Conservation (phyloP, 2,329 filamentous ascomycete species). For the Pseudofabraea citricarpa region DNA sequence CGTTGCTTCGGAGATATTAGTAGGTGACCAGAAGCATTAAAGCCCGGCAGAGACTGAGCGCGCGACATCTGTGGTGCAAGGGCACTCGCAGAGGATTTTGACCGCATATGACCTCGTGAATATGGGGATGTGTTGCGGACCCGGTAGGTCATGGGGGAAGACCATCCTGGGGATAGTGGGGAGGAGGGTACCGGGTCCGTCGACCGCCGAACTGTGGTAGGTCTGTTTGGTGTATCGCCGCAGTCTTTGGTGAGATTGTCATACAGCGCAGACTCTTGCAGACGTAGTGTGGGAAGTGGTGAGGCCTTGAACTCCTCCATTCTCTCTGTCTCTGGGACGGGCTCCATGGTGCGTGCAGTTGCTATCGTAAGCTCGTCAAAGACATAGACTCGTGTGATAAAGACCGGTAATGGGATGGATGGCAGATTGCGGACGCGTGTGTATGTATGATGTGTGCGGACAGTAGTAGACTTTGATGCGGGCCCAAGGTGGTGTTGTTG, state of each 20-base stretch:
- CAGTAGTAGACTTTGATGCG: not conserved
- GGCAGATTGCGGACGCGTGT: too few species aligned
- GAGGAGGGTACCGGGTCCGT: constrained; percentile 53
- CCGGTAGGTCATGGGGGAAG: constrained; percentile 49
- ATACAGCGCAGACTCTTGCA: constrained; percentile 26
- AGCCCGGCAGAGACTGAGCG: constrained; percentile 60
- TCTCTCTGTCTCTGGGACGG: constrained; percentile 63
- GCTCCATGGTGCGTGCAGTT: constrained; percentile 49
- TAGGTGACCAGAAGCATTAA: constrained; percentile 54
- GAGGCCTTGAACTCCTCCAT: constrained; percentile 62
- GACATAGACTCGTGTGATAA: constrained; percentile 2
- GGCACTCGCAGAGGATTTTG: constrained; percentile 51
- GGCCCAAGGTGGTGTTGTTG: not conserved
- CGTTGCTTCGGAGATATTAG: constrained; percentile 47
- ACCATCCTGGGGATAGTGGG: constrained; percentile 39
- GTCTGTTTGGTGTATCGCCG: constrained; percentile 32
- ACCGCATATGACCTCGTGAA: constrained; percentile 51
- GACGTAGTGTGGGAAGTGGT: constrained; percentile 49
- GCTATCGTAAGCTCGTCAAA: constrained; percentile 1
- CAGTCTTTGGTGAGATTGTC: constrained; percentile 11
- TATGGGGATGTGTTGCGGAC: constrained; percentile 59
- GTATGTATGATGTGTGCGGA: too few species aligned
- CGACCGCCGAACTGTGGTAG: constrained; percentile 49
- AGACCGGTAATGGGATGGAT: too few species aligned
- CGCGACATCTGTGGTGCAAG: constrained; percentile 54